These are phyloP conservation scores for Schizophyllum commune DNA, from an alignment of 1,284 basidiomycete genomes.

Conservation along the genomic window DNA sequence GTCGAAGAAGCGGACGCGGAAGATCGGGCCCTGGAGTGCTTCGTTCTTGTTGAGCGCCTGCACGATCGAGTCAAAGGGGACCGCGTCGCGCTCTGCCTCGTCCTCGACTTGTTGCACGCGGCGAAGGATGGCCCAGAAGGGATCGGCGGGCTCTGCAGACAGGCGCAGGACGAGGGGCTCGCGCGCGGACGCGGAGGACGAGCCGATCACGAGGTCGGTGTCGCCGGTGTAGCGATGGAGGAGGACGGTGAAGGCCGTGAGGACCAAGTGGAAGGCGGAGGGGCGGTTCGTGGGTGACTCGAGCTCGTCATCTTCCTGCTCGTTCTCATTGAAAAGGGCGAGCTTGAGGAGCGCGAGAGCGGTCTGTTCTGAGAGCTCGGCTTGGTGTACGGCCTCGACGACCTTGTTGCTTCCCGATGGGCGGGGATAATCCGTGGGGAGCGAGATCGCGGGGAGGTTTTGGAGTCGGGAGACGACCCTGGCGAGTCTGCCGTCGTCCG, in stretches of 20 bases:
- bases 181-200: conserved; percentile 72
- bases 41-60: conserved; percentile 64
- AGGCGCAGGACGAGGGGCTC: conserved; percentile 84
- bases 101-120: conserved; percentile 80
- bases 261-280: conserved; percentile 86
- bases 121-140: conserved; percentile 89
- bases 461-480: conserved; percentile 58
- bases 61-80: conserved; percentile 82
- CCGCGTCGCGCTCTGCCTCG: conserved; percentile 78
- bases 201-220: conserved; percentile 90
- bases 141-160: conserved; percentile 79
- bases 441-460: conserved; percentile 81
- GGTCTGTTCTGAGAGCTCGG: conserved; percentile 62
- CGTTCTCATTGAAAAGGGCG: conserved; percentile 55
- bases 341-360: conserved; percentile 69
- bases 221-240: conserved; percentile 96
- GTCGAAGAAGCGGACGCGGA: conserved; percentile 96
- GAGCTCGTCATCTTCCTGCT: conserved; percentile 46
- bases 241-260: conserved; percentile 87
- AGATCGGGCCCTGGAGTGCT: conserved; percentile 60
- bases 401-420: conserved; percentile 66
- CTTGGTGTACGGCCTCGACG: conserved; percentile 71
- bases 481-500: conserved; percentile 31
- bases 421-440: conserved; percentile 96
- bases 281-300: conserved; percentile 42